Percentiles rank a stretch among this genome's conserved stretches.
phyloP scores from a whole-genome alignment of 163 green algal species.

The Trebouxia gelatinosa region DNA sequence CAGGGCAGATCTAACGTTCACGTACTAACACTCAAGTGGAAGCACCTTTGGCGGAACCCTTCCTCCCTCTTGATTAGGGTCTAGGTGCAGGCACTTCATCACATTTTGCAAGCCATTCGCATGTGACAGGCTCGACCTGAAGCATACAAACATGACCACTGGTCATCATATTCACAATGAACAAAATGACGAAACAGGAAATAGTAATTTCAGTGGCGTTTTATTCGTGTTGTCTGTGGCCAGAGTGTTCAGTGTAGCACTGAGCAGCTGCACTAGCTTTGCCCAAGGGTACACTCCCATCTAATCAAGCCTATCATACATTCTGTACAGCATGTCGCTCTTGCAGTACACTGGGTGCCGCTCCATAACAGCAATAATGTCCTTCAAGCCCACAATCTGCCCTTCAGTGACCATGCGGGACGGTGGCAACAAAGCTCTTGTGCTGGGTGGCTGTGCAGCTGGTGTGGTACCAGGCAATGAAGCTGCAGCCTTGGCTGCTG shows the following conservation, averaged over 20 bases:
- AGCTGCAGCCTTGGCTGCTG: too few species aligned
- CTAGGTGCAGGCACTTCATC: too few species aligned
- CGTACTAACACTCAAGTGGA: not conserved
- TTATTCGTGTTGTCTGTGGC: not conserved
- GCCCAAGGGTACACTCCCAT: not conserved
- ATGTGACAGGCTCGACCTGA: too few species aligned
- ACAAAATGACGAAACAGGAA: too few species aligned
- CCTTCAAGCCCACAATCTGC: conserved; percentile 17
- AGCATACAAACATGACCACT: too few species aligned
- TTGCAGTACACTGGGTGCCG: conserved; percentile 20
- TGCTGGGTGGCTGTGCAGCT: too few species aligned
- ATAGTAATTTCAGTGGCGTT: too few species aligned
- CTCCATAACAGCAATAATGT: conserved; percentile 21
- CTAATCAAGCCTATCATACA: conserved; percentile 10
- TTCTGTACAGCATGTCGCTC: conserved; percentile 5
- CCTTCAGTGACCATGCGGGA: not conserved
- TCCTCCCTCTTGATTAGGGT: too few species aligned
- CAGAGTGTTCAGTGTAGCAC: not conserved
- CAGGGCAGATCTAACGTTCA: not conserved
- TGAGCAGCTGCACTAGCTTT: not conserved
- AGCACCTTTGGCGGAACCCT: not conserved
- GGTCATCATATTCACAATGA: too few species aligned
- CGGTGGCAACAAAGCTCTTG: not conserved
- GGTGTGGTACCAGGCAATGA: too few species aligned
- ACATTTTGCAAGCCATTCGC: too few species aligned